Base-by-base conservation (phyloP, 2,329 filamentous ascomycete species). In the Neocatenulostroma microsporum region DNA sequence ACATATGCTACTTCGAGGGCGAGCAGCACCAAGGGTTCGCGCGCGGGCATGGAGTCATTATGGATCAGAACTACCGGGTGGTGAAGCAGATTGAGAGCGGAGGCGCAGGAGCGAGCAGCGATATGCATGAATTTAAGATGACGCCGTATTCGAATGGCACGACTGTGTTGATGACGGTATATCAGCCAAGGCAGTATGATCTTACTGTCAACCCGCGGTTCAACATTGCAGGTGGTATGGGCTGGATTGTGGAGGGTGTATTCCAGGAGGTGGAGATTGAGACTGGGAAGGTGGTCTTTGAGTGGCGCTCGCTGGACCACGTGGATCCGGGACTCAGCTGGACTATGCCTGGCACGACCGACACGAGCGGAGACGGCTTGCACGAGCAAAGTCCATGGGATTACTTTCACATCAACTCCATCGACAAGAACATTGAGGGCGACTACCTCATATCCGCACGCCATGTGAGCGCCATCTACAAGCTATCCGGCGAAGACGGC, bases 301-400 rank as follows among this genome's bases (percentile, higher is more conserved):
- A 78, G 46, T 78, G 74, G 75, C 65, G 64, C 20, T 71, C 69
- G 44, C 56, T 77, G 8, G 72, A 76, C 39, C 70, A 77, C 51
- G 61, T 75, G n/a, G 60, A 64, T 28, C 71, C 70, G 2, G 61
- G 65, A 26, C 64, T 69, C 61, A 60, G 51, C 52, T 57, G 67
- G 55, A 70, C 67, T 23, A 57, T 59, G 39, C 66, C 68, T 5
- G 55, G 54, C 17, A 60, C 62, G 20, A 62, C 58, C 3, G 60
- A 62, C 39, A 62, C 58, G 2, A 58, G 66, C 20, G 69, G 69
- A n/a, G 63, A 67, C 21, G 70, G 68, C 15, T 48, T 70, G 38
- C 56, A 62, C 23, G 61, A 64, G 32, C 53, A 60, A 38, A 63
- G 64, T 12, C 66, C 68, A 2, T 74, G 66, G 61, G 72, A 75